A percentile compares a stretch with the other conserved stretches of the same genome.
These are phyloP conservation scores for Gentiana macrophylla DNA, from an alignment of 257 asterid species.

Conservation along the genomic window DNA sequence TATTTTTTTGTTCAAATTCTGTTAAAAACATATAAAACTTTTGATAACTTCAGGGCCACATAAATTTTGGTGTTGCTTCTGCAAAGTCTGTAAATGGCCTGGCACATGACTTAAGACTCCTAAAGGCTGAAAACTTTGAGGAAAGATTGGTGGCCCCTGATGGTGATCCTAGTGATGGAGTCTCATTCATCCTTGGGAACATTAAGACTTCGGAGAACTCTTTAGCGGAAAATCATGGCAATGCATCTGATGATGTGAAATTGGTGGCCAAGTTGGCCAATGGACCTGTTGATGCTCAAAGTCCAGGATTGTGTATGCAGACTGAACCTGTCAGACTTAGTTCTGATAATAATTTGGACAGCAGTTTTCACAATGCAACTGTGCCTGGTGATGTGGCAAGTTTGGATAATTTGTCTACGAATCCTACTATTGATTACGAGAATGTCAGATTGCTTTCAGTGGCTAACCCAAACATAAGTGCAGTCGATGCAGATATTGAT, in stretches of 20 bases:
- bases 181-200: slow-evolving; percentile 49
- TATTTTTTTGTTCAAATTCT: slow-evolving; percentile 5
- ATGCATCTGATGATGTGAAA: slow-evolving; percentile 24
- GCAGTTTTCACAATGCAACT: slow-evolving; percentile 25
- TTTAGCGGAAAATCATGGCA: slow-evolving; percentile 25
- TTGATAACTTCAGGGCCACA: slow-evolving; percentile 57
- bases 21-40: slow-evolving; percentile 9
- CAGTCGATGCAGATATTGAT: slow-evolving; percentile 18
- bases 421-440: slow-evolving; percentile 29
- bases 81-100: slow-evolving; percentile 36
- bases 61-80: slow-evolving; percentile 88
- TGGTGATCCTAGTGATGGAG: slow-evolving; percentile 67
- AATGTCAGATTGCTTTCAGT: slow-evolving; percentile 20
- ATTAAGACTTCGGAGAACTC: slow-evolving; percentile 35
- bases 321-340: slow-evolving; percentile 18
- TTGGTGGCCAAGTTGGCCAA: slow-evolving; percentile 20
- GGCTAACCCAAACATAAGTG: slow-evolving; percentile 20
- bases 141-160: slow-evolving; percentile 29
- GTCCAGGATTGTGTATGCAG: slow-evolving; percentile 27
- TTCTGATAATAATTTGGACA: slow-evolving; percentile 24
- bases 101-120: slow-evolving; percentile 44
- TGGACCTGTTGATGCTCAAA: slow-evolving; percentile 19
- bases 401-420: slow-evolving; percentile 19
- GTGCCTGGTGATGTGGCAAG: slow-evolving; percentile 17
- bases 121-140: slow-evolving; percentile 41